phyloP scores from a whole-genome alignment of 345 rosid species.

The Psidium guajava region DNA sequence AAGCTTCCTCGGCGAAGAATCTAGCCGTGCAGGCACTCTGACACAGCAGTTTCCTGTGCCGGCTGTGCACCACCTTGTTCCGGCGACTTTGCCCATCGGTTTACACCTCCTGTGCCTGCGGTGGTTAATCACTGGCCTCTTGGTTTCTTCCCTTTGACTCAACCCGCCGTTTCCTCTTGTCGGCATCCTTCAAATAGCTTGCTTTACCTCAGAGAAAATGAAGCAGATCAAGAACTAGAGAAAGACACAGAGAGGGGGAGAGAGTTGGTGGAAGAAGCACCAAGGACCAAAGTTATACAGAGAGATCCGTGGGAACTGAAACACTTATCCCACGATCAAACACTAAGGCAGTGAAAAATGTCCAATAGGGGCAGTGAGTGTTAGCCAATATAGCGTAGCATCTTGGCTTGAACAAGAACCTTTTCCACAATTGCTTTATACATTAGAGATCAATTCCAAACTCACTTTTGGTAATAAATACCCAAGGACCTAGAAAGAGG shows the following conservation, averaged over 20 bases:
- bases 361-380: background rate
- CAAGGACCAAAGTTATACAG: background rate
- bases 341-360: background rate
- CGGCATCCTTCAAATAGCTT: constrained; percentile 14
- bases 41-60: constrained; percentile 25
- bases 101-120: background rate
- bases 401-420: background rate
- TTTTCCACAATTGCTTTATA: background rate
- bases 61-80: constrained; percentile 3
- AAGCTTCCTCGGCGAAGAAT: constrained; percentile 29
- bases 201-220: background rate
- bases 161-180: constrained; percentile 13
- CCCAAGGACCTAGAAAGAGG: background rate
- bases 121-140: background rate
- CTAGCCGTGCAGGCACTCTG: constrained; percentile 20
- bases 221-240: background rate
- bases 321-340: background rate
- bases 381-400: background rate
- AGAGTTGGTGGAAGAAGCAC: background rate
- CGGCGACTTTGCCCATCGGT: constrained; percentile 1
- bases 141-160: background rate
- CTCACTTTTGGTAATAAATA: background rate
- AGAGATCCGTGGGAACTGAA: background rate
- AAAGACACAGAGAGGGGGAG: background rate
- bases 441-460: background rate